Base-by-base conservation (phyloP, 2,329 filamentous ascomycete genomes). In the Sclerotinia spermophila region DNA sequence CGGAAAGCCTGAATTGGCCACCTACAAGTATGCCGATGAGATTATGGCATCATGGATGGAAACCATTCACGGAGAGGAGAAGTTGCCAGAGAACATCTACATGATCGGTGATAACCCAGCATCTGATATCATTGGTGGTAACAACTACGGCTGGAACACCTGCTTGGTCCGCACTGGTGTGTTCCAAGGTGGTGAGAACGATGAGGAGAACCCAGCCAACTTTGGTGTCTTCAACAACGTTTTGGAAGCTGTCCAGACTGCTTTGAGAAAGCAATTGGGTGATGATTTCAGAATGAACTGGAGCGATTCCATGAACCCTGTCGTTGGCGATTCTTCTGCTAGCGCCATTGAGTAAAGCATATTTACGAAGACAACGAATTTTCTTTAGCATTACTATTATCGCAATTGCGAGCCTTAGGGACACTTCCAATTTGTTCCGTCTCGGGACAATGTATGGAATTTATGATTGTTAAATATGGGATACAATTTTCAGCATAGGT, bases 131-230 rank as follows among this genome's bases (percentile, higher is more conserved):
- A 85, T 91, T 74, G 91, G 91, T 73, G 91, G 90, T 73, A 93
- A 93, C 85, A 91, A 90, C 86, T 92, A 93, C 81, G 90, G 90
- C 72, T 93, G 91, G 91, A 93, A 93, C 82, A 93, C 91, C 4
- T 93, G 91, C 78, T 82, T 93, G 69, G 91, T 93, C 70, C 87
- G 90, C 78, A 93, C 91, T 0, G 91, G 91, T 82, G 90, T 93
- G 62, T 69, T 69, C 67, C 67, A 69, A 64, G 91, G 91, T 73
- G 90, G 87, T 27, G 90, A 88, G 71, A 93, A 93, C 78, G 91
- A 93, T 78, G 85, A 90, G 80, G 84, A 92, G 82, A 93, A 92
- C 82, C 91, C 91, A 1, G 91, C 91, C 78, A 91, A 86, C 82
- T 92, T 93, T 78, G 91, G 91, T 74, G 90, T 93, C 55, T 93